Evolutionary conservation across 306 rosid species (phyloP), one percentile per base, ranked within the genome.

Genomic region (Begonia fuchsioides): DNA sequence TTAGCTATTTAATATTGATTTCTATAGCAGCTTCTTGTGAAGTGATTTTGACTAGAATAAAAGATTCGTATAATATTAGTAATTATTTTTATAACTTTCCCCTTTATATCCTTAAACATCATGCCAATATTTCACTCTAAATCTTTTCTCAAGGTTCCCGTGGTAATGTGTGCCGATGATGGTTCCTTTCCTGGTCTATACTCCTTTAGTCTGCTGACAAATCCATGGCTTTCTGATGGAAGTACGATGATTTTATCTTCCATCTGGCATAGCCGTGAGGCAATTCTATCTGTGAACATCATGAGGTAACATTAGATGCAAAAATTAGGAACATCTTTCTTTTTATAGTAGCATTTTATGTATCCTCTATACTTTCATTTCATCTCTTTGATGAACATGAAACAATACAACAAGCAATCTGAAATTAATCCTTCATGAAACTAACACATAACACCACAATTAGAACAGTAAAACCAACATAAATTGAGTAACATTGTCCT

Each of bases 181-280:
- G 84, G 76, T 49, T 71, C 59, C 74, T 83, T 87, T 60, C 96
- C 96, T 47, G 93, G 96, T 49, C 84, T 87, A 54, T 87, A 80
- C 64, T 68, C 72, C 56, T 51, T 60, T 17, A 51, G 66, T 56
- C 44, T 82, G 58, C 77, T 54, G 53, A 47, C 50, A 55, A 67
- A 73, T 44, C 93, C 94, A 26, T 87, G 94, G 94, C 82, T 87
- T 62, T 73, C 81, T 52, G 87, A 87, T 74, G 82, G 80, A 46
- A 50, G 66, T 67, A 83, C 93, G 35, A 61, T 87, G 77, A 80
- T 80, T 49, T 40, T 71, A 67, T 59, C 93, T 50, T 77, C 96
- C 32, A 16, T 60, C 62, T 82, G 96, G 96, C 74, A 61, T 56
- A 80, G 93, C 77, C 51, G 70, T 54, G 61, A 71, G 64, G 94